phyloP scores from a whole-genome alignment of 192 early-diverging fungal genomes.

The Chytriomyces confervae region DNA sequence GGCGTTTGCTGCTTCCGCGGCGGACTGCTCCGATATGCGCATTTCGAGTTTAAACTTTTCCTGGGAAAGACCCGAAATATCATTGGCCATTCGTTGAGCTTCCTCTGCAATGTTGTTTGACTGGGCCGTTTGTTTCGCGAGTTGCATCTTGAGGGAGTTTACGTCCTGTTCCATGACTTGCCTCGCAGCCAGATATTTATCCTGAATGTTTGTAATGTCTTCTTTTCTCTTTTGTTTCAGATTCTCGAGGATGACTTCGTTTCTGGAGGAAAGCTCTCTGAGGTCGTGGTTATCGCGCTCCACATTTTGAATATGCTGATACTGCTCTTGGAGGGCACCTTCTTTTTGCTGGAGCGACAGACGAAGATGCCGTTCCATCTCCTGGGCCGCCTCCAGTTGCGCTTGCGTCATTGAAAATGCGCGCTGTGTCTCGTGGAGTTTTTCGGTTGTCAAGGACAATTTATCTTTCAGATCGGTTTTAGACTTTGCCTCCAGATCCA shows the following conservation, averaged over 20 bases:
- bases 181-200: constrained; percentile 54
- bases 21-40: constrained; percentile 46
- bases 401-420: constrained; percentile 46
- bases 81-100: constrained; percentile 38
- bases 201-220: constrained; percentile 55
- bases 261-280: constrained; percentile 27
- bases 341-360: constrained; percentile 43
- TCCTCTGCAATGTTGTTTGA: constrained; percentile 36
- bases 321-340: constrained; percentile 39
- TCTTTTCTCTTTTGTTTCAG: constrained; percentile 54
- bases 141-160: constrained; percentile 39
- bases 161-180: constrained; percentile 55
- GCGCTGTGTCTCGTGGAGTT: constrained; percentile 49
- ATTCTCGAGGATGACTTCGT: constrained; percentile 38
- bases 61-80: constrained; percentile 42
- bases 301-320: constrained; percentile 34
- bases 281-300: constrained; percentile 34
- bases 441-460: constrained; percentile 46
- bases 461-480: constrained; percentile 51
- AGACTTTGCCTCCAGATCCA: constrained; percentile 40
- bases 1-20: constrained; percentile 34
- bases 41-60: constrained; percentile 50
- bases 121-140: constrained; percentile 40
- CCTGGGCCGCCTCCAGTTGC: constrained; percentile 45
- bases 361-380: constrained; percentile 43